Conservation (phyloP, 2,329 filamentous ascomycete species). For the Alternaria solani region DNA sequence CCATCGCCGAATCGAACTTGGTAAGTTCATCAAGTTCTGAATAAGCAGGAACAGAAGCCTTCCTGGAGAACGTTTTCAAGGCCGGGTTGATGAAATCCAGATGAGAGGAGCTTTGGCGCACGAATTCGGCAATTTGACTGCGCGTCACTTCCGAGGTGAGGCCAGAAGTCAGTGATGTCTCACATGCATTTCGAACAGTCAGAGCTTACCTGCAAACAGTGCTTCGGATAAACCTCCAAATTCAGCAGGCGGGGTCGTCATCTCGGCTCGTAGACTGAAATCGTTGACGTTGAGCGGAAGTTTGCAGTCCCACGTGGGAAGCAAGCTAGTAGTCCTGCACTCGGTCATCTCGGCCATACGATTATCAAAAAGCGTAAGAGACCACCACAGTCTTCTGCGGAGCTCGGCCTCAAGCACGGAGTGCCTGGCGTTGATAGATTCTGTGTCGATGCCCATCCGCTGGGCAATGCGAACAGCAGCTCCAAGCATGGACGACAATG, state of each 20-base stretch:
- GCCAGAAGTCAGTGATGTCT: neutral
- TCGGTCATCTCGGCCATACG: constrained; percentile 63
- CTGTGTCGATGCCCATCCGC: constrained; percentile 67
- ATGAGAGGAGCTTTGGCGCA: constrained; percentile 52
- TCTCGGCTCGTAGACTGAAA: constrained; percentile 52
- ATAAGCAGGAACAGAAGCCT: constrained; percentile 17
- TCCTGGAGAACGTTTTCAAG: constrained; percentile 51
- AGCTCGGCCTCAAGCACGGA: constrained; percentile 66
- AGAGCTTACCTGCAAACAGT: constrained; percentile 50
- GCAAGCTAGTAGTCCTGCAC: constrained; percentile 57
- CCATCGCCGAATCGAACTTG: constrained; percentile 51
- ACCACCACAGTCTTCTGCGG: constrained; percentile 69
- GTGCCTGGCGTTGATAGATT: constrained; percentile 60
- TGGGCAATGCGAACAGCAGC: constrained; percentile 67
- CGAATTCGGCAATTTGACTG: constrained; percentile 56
- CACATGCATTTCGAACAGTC: neutral
- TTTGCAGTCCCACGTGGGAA: constrained; percentile 59
- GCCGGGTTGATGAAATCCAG: constrained; percentile 58
- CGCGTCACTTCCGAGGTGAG: constrained; percentile 52
- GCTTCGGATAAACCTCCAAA: constrained; percentile 58
- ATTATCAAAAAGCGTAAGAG: constrained; percentile 66
- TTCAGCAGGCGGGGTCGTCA: constrained; percentile 50
- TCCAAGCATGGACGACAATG: constrained; percentile 64
- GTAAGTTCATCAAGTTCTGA: constrained; percentile 39
- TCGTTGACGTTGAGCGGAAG: constrained; percentile 64